Evolutionary conservation across 495 filamentous ascomycete species (phyloP), one percentile per base, ranked within the genome.

Genomic region (Aspergillus conjunctus): DNA sequence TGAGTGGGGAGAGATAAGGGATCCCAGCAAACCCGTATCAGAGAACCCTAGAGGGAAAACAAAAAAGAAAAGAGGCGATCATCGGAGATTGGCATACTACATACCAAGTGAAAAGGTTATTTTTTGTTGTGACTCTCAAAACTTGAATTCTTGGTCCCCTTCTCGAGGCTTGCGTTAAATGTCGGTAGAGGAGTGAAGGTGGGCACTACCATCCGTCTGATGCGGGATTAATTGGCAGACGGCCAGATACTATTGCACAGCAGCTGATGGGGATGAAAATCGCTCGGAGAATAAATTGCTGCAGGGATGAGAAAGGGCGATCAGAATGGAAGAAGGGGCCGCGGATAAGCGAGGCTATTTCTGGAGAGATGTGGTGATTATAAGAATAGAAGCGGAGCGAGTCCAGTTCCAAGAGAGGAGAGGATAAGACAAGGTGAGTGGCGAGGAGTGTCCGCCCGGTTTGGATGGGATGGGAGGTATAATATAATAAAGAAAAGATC

Each of bases 1-100:
- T 68, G 65, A 68, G 68, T 68, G 67, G 68, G 65, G 67, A 54
- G 59, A 74, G 71, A 74, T 74, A 73, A 73, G 71, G 54, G 34
- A 30, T 14, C 30, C 17, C 1, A 0, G 44, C 1, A 48, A 18
- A 10, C 15, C 37, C 18, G 41, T 57, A 55, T 31, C 53, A 57
- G 32, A 54, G 33, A 37, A 22, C n/a, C 7, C 44, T 48, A 39
- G 52, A 22, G 55, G 62, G 37, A 44, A 12, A 56, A 52, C 39
- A 50, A 57, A 41, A 59, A 18, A 33, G 33, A 46, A 56, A 30
- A 56, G 54, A 30, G 12, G 26, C 31, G 54, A 33, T 34, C 33
- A 57, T 45, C 21, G 26, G 26, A 26, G 26, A 30, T 10, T 32
- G 44, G 21, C 22, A 52, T 48, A 50, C 60, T 48, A 50, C 60